Conservation (phyloP, 179 eudicot species). For the Spergularia azorica region DNA sequence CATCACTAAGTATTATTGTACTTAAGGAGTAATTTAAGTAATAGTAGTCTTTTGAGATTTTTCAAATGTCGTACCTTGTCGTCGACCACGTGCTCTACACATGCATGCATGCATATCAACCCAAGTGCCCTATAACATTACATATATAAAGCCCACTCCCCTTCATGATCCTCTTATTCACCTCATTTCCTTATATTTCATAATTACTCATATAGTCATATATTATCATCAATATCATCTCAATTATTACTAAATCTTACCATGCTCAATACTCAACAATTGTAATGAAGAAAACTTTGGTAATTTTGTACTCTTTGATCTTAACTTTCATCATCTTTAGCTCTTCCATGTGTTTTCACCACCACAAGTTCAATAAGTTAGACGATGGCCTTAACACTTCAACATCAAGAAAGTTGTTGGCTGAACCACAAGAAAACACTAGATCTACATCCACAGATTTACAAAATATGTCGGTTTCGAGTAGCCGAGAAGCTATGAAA, state of each 20-base stretch:
- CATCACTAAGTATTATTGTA: too few relatives aligned
- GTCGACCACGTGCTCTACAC: slow-evolving; percentile 32
- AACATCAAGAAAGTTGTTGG: slow-evolving; percentile 26
- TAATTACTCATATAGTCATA: too few relatives aligned
- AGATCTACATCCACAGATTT: slow-evolving; percentile 13
- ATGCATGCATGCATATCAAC: slow-evolving; percentile 21
- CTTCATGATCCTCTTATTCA: slow-evolving; percentile 23
- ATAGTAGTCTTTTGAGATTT: too few relatives aligned
- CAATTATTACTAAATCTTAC: neutral
- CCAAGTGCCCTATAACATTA: neutral
- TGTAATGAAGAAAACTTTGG: slow-evolving; percentile 26
- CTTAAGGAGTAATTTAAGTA: too few relatives aligned
- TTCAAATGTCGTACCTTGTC: too few relatives aligned
- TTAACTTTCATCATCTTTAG: slow-evolving; percentile 20
- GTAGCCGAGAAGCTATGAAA: slow-evolving; percentile 17
- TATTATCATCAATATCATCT: neutral
- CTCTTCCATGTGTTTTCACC: slow-evolving; percentile 16
- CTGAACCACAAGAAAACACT: neutral
- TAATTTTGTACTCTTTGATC: slow-evolving; percentile 25
- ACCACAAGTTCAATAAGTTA: neutral
- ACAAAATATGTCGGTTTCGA: neutral
- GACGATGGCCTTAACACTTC: neutral
- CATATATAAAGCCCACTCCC: slow-evolving; percentile 31
- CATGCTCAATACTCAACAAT: neutral
- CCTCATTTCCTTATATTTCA: neutral